A percentile compares a stretch with the other conserved stretches of the same genome.
Evolutionary conservation across 495 filamentous ascomycete genomes (phyloP).

Genomic region (Penicillium ucsense): DNA sequence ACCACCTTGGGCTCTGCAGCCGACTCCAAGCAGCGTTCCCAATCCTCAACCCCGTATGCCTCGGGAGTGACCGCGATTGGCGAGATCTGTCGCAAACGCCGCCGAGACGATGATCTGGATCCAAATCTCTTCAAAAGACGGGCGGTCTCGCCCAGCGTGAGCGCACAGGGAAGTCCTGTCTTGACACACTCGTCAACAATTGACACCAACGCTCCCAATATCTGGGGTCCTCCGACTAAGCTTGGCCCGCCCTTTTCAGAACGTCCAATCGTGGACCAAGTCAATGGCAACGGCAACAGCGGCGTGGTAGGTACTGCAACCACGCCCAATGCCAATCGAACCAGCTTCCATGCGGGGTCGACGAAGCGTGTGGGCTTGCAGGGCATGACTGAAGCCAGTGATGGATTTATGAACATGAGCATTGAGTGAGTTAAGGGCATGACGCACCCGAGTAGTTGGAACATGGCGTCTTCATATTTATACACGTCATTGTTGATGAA

Average conservation of each 20-base stretch:
- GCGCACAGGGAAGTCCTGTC: conserved; percentile 81
- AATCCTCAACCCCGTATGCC: conserved; percentile 42
- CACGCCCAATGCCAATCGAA: conserved; percentile 12
- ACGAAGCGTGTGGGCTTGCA: conserved; percentile 76
- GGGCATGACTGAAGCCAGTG: conserved; percentile 91
- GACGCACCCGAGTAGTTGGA: background rate
- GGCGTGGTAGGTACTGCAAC: background rate
- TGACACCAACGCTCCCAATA: conserved; percentile 49
- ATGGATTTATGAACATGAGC: conserved; percentile 96
- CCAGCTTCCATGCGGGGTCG: conserved; percentile 28
- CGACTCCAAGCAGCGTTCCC: conserved; percentile 31
- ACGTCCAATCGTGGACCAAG: conserved; percentile 36
- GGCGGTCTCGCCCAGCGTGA: conserved; percentile 88
- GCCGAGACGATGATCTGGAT: conserved; percentile 88
- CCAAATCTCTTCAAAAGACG: conserved; percentile 82
- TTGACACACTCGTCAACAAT: conserved; percentile 68
- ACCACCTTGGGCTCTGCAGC: conserved; percentile 28
- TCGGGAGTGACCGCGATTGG: conserved; percentile 38
- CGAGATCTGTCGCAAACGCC: conserved; percentile 69
- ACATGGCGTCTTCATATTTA: background rate
- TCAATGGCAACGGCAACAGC: background rate
- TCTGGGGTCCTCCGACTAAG: conserved; percentile 63
- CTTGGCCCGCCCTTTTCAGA: conserved; percentile 41
- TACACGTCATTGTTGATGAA: background rate
- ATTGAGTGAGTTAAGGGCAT: conserved; percentile 48